Base-by-base conservation (phyloP, 2,329 filamentous ascomycete species). In the Pseudogymnoascus sp. region DNA sequence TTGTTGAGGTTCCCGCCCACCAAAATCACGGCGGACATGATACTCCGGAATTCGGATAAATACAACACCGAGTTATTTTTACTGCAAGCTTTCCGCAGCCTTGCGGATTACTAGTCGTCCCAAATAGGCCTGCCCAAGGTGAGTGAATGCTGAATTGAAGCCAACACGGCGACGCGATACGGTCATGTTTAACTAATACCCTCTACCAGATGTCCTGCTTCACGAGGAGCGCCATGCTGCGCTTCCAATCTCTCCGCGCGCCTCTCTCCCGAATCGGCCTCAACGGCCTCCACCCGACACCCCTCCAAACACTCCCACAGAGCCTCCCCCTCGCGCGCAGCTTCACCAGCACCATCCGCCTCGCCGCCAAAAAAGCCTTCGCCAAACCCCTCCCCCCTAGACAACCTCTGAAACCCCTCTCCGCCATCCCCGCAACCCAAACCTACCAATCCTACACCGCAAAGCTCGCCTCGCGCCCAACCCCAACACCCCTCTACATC, bases 401-500 rank as follows among this genome's bases (percentile, higher is more conserved):
- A 7, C 61, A 38, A n/a, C 25, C 62, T 12, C 23, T n/a, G n/a
- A 35, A 60, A 25, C 63, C 8, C 18, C 16, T 25, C n/a, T 8
- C 63, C 5, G 38, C 28, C 31, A 63, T 25, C 16, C 12, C 42
- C 16, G 40, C 50, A 35, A 62, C n/a, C 3, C 53, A 63, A 67
- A 69, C 35, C 66, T 75, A 63, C 70, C 79, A 76, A 69, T 78
- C 75, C 62, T 85, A 81, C 74, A 78, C 80, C 69, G 80, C 80
- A n/a, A 68, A 63, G 64, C 79, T 90, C 38, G 81, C 83, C 12
- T 76, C 77, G 64, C 82, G 83, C 66, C 70, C 78, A n/a, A 75
- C 78, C 1, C 79, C 82, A 4, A 84, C 87, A 6, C 74, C 82
- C 2, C 77, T 91, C 47, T 91, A 89, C 76, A 79, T 86, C 69